Evolutionary conservation across 768 basidiomycete species (phyloP), one percentile per base, ranked within the genome.

Genomic region (Russula compacta): DNA sequence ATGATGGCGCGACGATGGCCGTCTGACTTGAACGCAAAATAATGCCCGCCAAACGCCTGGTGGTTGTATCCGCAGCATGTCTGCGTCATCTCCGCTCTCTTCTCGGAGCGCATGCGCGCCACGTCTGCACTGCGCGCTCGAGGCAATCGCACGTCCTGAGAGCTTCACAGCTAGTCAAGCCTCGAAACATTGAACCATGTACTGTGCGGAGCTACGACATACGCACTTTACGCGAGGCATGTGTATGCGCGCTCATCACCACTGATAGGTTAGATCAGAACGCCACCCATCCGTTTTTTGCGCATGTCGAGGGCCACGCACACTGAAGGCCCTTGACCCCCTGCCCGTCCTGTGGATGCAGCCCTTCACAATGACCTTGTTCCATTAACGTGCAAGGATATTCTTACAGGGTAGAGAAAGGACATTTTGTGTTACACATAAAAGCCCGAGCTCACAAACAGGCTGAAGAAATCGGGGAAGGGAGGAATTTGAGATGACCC

Each of bases 41-140:
- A 39, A 21, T 38, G 36, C 55, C 38, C 32, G 61, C 61, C 61
- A 63, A 49, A 43, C 33, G 51, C 61, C 61, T 54, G 61, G 61
- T 52, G 60, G 19, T 47, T 42, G 60, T 52, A 47, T 52, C 60
- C 60, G 56, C 60, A 61, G 56, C 56, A 52, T 61, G 56, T 40
- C 56, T 61, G 60, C 61, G 61, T 63, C 61, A 63, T 63, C 57
- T 63, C 61, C 61, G 61, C 52, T 57, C 38, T 19, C 60, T 57
- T 53, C 55, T 52, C 55, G 19, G 14, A 51, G 10, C 44, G 50
- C 55, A 36, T 57, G 55, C 56, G 55, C 50, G 49, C 43, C 60
- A 53, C 56, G 50, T 51, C 56, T 61, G 50, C 43, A 51, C 50
- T 46, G 61, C 56, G 57, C 52, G 56, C 46, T 51, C 52, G 52